Percentiles rank a stretch among this genome's conserved stretches.
These are phyloP conservation scores for Lachnellula hyalina DNA, from an alignment of 2,329 filamentous ascomycete species.

Conservation along the genomic window DNA sequence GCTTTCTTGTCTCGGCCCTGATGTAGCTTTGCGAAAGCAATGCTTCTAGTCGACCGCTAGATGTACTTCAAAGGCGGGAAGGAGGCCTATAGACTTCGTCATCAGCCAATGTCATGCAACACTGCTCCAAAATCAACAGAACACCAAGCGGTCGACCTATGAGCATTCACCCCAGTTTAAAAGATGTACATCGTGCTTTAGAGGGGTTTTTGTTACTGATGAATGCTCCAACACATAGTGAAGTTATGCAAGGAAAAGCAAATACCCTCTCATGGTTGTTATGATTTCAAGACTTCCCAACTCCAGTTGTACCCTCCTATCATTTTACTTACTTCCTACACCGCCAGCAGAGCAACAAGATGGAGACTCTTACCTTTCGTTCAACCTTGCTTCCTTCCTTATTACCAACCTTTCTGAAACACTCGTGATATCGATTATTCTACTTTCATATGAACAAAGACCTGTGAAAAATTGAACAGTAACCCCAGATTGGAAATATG, in stretches of 20 bases:
- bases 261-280: not conserved
- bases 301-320: conserved; percentile 3
- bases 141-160: conserved; percentile 8
- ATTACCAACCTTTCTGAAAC: conserved; percentile 14
- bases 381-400: conserved; percentile 3
- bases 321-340: conserved; percentile 14
- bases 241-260: not conserved
- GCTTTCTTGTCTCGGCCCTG: conserved; percentile 16
- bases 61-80: conserved; percentile 18
- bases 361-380: conserved; percentile 14
- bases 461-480: not conserved
- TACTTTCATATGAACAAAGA: conserved; percentile 1
- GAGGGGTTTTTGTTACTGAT: not conserved
- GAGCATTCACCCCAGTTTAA: not conserved
- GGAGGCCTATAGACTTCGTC: conserved; percentile 9
- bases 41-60: conserved; percentile 17
- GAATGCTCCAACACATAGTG: not conserved
- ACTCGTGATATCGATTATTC: conserved; percentile 5
- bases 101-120: conserved; percentile 18
- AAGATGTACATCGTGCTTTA: not conserved
- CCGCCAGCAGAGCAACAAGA: conserved; percentile 15
- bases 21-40: conserved; percentile 21
- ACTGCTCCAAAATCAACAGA: conserved; percentile 10
- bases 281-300: not conserved
- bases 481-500: not conserved